Conservation (phyloP, 495 filamentous ascomycete genomes). For the Penicillium arizonense region DNA sequence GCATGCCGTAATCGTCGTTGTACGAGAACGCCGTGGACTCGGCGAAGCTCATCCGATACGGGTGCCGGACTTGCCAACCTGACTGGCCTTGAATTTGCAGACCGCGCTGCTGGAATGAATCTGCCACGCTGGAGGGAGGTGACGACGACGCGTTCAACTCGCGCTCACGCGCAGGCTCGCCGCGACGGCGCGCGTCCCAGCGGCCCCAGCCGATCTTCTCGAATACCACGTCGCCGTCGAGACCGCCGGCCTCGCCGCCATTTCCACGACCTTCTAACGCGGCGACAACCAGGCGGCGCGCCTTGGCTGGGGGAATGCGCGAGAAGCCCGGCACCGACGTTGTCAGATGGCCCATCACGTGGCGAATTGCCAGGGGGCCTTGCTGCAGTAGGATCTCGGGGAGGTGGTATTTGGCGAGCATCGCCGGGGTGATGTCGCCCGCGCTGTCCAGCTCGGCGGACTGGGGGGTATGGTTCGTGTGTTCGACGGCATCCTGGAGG, state of each 20-base stretch:
- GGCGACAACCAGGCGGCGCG: conserved; percentile 80
- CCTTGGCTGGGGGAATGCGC: conserved; percentile 86
- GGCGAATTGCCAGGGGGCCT: conserved; percentile 88
- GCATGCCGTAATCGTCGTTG: conserved; percentile 54
- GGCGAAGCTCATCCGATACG: conserved; percentile 59
- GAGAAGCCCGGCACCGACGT: conserved; percentile 92
- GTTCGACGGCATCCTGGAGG: conserved; percentile 65
- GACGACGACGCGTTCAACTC: conserved; percentile 29
- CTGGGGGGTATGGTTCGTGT: conserved; percentile 42
- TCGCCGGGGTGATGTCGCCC: conserved; percentile 77
- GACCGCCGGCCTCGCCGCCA: conserved; percentile 60
- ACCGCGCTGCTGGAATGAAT: conserved; percentile 50
- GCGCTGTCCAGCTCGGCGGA: conserved; percentile 58
- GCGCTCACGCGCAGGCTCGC: conserved; percentile 55
- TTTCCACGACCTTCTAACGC: conserved; percentile 75
- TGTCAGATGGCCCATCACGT: conserved; percentile 90
- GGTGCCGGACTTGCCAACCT: conserved; percentile 47
- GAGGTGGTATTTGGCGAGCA: conserved; percentile 90
- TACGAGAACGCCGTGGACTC: conserved; percentile 75
- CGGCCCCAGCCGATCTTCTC: conserved; percentile 97
- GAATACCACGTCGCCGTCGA: conserved; percentile 77
- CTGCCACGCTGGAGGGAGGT: conserved; percentile 52
- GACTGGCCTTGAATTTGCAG: conserved; percentile 60
- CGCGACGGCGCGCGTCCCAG: conserved; percentile 82
- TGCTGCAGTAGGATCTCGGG: conserved; percentile 86